phyloP scores from a whole-genome alignment of 75 land plant genomes.

The Sequoiadendron giganteum region DNA sequence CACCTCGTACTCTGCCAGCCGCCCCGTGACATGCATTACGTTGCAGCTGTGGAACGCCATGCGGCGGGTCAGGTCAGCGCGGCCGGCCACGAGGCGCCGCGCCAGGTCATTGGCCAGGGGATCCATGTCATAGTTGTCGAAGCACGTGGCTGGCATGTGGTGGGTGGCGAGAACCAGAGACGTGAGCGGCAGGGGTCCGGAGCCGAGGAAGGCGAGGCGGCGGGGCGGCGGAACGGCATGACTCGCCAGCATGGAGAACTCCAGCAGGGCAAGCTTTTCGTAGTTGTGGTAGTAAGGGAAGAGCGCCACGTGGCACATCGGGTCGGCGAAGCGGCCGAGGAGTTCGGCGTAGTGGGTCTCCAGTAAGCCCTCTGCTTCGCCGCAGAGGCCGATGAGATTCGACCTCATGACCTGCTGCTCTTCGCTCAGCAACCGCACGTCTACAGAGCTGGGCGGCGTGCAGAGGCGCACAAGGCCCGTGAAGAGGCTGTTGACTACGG shows the following conservation, averaged over 20 bases:
- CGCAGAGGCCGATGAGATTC: conserved; percentile 59
- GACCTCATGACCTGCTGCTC: conserved; percentile 36
- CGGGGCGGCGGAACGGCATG: conserved; percentile 25
- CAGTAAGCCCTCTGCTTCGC: conserved; percentile 62
- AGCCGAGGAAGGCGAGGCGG: conserved; percentile 66
- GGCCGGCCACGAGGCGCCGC: conserved; percentile 28
- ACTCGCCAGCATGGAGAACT: conserved; percentile 37
- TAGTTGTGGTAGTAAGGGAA: conserved; percentile 80
- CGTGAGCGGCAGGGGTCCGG: conserved; percentile 73
- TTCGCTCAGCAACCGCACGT: conserved; percentile 35
- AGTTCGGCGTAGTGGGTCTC: conserved; percentile 58
- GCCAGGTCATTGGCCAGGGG: conserved; percentile 57
- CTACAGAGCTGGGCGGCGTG: conserved; percentile 46
- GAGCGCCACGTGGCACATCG: conserved; percentile 41
- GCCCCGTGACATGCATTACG: conserved; percentile 29
- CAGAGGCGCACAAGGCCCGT: conserved; percentile 53
- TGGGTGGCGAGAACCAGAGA: conserved; percentile 50
- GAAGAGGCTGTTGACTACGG: conserved; percentile 58
- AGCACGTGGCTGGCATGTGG: conserved; percentile 37
- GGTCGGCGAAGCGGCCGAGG: conserved; percentile 33
- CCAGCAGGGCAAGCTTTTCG: conserved; percentile 55
- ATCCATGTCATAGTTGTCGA: conserved; percentile 77
- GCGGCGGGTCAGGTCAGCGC: conserved; percentile 44
- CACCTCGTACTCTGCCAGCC: conserved; percentile 44
- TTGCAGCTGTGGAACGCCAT: conserved; percentile 55